These are phyloP conservation scores for Stereum hirsutum DNA, from an alignment of 1,284 basidiomycete genomes.

Conservation along the genomic window DNA sequence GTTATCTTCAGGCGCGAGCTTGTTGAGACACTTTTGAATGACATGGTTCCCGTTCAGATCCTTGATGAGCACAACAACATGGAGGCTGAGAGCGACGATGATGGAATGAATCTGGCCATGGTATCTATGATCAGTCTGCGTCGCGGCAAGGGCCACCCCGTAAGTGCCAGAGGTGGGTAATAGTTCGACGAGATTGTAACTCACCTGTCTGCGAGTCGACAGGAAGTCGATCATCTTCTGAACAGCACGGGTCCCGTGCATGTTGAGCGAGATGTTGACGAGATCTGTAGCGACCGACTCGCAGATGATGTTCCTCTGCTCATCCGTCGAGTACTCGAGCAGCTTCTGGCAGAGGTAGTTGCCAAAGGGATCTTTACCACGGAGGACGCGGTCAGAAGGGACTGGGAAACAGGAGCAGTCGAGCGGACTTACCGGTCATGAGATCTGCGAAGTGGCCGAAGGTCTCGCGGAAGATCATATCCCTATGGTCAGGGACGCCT, in stretches of 20 bases:
- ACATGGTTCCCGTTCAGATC: conserved; percentile 99
- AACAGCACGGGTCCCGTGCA: conserved; percentile 99
- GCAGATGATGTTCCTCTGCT: conserved; percentile 95
- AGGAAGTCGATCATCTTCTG: conserved; percentile 99
- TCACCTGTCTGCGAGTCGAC: conserved; percentile 86
- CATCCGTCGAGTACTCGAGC: conserved; percentile 95
- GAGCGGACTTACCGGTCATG: conserved; percentile 72
- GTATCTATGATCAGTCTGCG: conserved; percentile 71
- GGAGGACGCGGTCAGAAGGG: too few species aligned
- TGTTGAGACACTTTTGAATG: conserved; percentile 99
- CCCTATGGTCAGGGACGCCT: conserved; percentile 86
- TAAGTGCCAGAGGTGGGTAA: conserved; percentile 27
- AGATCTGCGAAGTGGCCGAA: conserved; percentile 97
- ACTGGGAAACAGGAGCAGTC: conserved; percentile 1
- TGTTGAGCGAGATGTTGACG: conserved; percentile 97
- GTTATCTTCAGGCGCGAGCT: conserved; percentile 95
- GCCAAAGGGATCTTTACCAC: conserved; percentile 85
- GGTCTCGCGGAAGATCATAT: conserved; percentile 99
- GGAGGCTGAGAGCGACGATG: conserved; percentile 92
- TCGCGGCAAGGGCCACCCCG: conserved; percentile 21
- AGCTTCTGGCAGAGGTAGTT: conserved; percentile 99
- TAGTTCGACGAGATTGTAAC: conserved; percentile 26
- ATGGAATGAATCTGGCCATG: conserved; percentile 93
- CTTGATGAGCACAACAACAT: conserved; percentile 99
- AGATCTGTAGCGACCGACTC: conserved; percentile 96